These are phyloP conservation scores for Triangularia verruculosa DNA, from an alignment of 2,329 filamentous ascomycete species.

Conservation along the genomic window DNA sequence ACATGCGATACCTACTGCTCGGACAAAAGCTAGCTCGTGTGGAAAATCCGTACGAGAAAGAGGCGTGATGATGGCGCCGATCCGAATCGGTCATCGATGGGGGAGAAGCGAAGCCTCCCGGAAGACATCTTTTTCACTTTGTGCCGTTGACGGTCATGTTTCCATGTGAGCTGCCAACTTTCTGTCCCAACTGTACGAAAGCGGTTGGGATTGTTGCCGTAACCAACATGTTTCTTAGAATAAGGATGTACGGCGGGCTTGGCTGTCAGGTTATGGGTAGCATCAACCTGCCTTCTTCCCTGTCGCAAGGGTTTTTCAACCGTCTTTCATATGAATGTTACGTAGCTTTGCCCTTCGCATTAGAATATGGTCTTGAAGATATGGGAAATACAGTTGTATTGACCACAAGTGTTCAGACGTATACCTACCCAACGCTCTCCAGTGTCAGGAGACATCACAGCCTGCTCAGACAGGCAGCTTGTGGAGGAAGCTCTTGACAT, in stretches of 20 bases:
- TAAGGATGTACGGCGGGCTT: background rate
- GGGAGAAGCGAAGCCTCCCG: background rate
- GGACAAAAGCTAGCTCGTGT: background rate
- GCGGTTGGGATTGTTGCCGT: background rate
- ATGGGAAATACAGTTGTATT: no score
- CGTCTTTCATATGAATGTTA: background rate
- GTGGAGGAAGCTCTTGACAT: no score
- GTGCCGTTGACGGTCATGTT: background rate
- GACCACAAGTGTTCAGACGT: no score
- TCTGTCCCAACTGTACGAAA: background rate
- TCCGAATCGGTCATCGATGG: background rate
- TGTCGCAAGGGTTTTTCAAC: background rate
- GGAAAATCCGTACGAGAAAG: background rate
- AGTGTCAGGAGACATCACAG: no score
- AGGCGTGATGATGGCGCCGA: background rate
- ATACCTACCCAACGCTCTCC: no score
- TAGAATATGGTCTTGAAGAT: no score
- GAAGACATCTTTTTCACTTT: background rate
- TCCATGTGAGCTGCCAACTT: background rate
- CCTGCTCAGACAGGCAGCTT: no score
- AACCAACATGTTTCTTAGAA: background rate
- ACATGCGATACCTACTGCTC: background rate
- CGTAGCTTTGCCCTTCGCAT: background rate
- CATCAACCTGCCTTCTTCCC: background rate
- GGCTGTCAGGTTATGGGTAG: background rate